These are phyloP conservation scores for Dittrichia graveolens DNA, from an alignment of 129 eudicot species.

Conservation along the genomic window DNA sequence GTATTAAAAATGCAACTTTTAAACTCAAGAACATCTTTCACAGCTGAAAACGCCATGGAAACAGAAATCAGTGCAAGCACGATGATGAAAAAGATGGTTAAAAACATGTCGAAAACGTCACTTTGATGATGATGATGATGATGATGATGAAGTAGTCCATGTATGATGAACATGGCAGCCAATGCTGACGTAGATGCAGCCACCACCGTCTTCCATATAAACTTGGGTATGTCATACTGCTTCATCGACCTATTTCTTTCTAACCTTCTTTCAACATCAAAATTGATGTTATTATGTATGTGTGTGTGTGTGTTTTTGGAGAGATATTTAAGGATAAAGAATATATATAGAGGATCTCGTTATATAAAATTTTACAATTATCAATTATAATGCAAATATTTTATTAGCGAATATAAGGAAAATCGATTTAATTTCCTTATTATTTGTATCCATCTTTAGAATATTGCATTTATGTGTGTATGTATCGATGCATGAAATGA, in stretches of 20 bases:
- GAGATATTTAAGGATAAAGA: background rate
- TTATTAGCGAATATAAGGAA: too few relatives aligned
- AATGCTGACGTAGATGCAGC: slow-evolving; percentile 26
- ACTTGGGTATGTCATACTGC: slow-evolving; percentile 28
- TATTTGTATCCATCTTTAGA: too few relatives aligned
- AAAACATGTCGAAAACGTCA: slow-evolving; percentile 17
- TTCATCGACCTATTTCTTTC: slow-evolving; percentile 13
- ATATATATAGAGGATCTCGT: slow-evolving; percentile 12
- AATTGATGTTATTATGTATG: background rate
- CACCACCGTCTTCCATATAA: slow-evolving; percentile 34
- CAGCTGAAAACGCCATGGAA: slow-evolving; percentile 26
- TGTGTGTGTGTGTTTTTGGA: background rate
- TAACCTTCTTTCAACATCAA: background rate
- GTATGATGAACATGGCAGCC: slow-evolving; percentile 30
- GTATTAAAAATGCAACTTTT: slow-evolving; percentile 17
- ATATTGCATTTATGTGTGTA: too few relatives aligned
- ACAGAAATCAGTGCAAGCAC: slow-evolving; percentile 9
- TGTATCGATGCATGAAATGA: background rate
- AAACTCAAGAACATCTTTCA: slow-evolving; percentile 20
- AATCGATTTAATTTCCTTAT: too few relatives aligned
- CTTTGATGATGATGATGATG: slow-evolving; percentile 14
- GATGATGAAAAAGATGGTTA: slow-evolving; percentile 26
- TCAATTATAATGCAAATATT: too few relatives aligned
- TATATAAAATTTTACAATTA: background rate
- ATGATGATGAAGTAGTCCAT: slow-evolving; percentile 26